phyloP scores from a whole-genome alignment of 2,329 filamentous ascomycete species.

The Trichoderma pleuroti region DNA sequence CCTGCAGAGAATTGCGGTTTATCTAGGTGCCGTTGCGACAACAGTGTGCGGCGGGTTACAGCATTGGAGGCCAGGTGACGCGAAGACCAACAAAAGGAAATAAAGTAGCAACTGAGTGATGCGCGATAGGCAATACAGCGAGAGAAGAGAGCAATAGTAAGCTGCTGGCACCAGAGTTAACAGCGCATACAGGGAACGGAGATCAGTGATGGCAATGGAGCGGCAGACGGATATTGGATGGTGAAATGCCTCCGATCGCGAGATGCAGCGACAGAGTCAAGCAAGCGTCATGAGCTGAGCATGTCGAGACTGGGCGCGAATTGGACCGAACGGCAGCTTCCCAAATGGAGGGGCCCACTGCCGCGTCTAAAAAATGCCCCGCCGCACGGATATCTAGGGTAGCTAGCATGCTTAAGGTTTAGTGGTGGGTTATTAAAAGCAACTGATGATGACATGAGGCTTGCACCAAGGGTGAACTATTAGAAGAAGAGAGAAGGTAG shows the following conservation, averaged over 20 bases:
- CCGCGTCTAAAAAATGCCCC: slow-evolving; percentile 16
- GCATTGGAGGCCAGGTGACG: not conserved
- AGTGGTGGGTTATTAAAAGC: not conserved
- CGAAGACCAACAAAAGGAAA: not conserved
- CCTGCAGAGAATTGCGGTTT: not conserved
- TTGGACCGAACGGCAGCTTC: not conserved
- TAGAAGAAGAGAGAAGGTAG: not conserved
- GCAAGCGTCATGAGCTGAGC: not conserved
- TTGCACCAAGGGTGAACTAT: not conserved
- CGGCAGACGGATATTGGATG: not conserved
- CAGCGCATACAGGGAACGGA: not conserved
- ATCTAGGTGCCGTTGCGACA: not conserved
- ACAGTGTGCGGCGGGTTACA: not conserved
- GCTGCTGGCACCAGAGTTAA: not conserved
- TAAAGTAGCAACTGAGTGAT: not conserved
- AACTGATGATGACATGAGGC: not conserved
- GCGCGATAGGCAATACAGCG: not conserved
- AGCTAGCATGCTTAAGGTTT: not conserved
- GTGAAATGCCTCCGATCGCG: not conserved
- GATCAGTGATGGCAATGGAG: not conserved
- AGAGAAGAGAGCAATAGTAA: too few relatives aligned
- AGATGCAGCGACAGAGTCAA: not conserved
- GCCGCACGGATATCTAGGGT: not conserved
- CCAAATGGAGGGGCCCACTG: slow-evolving; percentile 6
- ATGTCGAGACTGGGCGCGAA: slow-evolving; percentile 9